phyloP scores from a whole-genome alignment of 495 filamentous ascomycete genomes.

The Tuber melanosporum region DNA sequence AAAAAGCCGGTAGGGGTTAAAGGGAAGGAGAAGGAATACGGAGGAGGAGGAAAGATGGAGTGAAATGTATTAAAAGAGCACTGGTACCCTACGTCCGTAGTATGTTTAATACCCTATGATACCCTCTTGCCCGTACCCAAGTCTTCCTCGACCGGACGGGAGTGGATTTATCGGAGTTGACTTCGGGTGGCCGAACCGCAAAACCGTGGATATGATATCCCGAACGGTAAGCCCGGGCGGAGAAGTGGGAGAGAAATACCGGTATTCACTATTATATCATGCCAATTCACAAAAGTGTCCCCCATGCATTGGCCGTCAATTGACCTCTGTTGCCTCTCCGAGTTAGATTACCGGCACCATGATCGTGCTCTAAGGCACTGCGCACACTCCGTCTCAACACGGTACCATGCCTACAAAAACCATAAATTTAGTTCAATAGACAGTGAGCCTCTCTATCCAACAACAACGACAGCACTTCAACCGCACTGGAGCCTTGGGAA shows the following conservation, averaged over 20 bases:
- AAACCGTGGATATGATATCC: background rate
- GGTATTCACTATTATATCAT: background rate
- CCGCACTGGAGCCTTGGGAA: background rate
- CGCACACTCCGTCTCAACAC: background rate
- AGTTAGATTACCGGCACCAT: background rate
- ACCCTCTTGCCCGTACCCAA: background rate
- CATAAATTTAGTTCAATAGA: background rate
- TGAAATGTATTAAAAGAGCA: slow-evolving; percentile 5
- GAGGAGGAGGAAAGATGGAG: slow-evolving; percentile 7
- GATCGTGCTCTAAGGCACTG: background rate
- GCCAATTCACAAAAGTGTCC: background rate
- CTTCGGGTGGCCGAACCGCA: background rate
- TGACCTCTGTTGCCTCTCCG: background rate
- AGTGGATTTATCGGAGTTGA: background rate
- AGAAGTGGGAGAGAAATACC: background rate
- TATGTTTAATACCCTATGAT: background rate
- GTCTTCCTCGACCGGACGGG: background rate
- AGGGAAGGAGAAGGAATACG: slow-evolving; percentile 6
- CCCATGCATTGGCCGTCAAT: background rate
- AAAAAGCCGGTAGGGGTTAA: background rate
- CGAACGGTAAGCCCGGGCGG: background rate
- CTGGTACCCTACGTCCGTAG: background rate
- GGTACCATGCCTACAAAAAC: background rate
- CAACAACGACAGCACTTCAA: background rate
- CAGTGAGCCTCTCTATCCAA: background rate